Evolutionary conservation across 2,329 filamentous ascomycete species (phyloP).

Genomic region (Aspergillus flavus): DNA sequence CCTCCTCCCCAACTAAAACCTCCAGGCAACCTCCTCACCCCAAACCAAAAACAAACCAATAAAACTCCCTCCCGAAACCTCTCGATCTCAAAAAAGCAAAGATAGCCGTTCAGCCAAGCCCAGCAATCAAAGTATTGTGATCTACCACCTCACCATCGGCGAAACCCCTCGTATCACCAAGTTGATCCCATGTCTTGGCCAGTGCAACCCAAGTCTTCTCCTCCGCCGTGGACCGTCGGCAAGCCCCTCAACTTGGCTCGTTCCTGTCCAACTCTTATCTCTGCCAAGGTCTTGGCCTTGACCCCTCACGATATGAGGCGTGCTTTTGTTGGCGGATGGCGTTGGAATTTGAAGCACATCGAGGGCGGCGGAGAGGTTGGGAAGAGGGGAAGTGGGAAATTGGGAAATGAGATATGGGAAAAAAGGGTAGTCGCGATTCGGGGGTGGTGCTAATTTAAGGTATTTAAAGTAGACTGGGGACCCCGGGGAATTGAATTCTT

Average conservation of each 20-base stretch:
- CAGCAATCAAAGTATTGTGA: no score
- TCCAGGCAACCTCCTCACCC: no score
- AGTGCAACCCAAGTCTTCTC: slow-evolving; percentile 2
- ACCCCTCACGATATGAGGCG: slow-evolving; percentile 10
- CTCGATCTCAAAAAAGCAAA: no score
- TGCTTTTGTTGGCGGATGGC: background rate
- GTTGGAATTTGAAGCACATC: background rate
- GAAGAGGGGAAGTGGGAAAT: background rate
- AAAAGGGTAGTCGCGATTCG: slow-evolving; percentile 1
- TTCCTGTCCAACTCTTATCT: slow-evolving; percentile 17
- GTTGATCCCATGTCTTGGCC: background rate
- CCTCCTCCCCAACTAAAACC: no score
- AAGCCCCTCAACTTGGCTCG: slow-evolving; percentile 5
- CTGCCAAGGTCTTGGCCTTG: slow-evolving; percentile 15
- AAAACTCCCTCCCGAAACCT: no score
- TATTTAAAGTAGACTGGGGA: background rate
- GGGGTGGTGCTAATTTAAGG: background rate
- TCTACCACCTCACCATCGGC: no score
- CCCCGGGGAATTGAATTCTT: background rate
- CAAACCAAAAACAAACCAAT: no score
- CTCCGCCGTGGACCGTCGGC: background rate
- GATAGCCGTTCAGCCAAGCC: no score
- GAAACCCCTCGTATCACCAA: background rate
- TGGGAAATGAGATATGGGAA: no score
- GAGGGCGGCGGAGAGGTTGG: background rate